Evolutionary conservation across 2,329 filamentous ascomycete genomes (phyloP).

Genomic region (Cordyceps sp.): DNA sequence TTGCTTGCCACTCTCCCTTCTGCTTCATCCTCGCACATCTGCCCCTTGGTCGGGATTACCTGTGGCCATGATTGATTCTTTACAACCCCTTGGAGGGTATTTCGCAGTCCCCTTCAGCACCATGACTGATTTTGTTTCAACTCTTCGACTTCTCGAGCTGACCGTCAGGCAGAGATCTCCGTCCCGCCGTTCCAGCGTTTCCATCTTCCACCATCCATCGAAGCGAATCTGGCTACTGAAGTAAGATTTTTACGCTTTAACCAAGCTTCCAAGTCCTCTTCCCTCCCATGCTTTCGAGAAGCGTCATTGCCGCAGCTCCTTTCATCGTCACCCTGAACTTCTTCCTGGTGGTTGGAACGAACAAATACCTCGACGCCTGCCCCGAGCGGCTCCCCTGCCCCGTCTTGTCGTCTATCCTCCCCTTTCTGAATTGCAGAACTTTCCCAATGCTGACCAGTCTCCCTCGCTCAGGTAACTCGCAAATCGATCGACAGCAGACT

Average conservation of each 20-base stretch:
- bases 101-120: no score
- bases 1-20: no score
- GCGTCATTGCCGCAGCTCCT: background rate
- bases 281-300: background rate
- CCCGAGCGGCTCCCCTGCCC: background rate
- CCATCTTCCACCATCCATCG: constrained; percentile 12
- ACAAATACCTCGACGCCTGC: background rate
- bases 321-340: background rate
- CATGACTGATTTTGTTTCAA: no score
- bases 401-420: background rate
- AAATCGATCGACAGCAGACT: constrained; percentile 18
- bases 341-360: no score
- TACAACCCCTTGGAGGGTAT: no score
- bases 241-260: constrained; percentile 10
- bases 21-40: no score
- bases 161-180: constrained; percentile 10
- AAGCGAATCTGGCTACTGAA: constrained; percentile 16
- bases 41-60: no score
- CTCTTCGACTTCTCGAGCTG: no score
- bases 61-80: no score
- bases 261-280: background rate
- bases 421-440: background rate
- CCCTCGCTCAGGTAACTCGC: constrained; percentile 6
- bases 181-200: constrained; percentile 12
- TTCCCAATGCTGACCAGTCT: background rate